These are phyloP conservation scores for Daldinia sp. DNA, from an alignment of 2,329 filamentous ascomycete genomes.

Conservation along the genomic window DNA sequence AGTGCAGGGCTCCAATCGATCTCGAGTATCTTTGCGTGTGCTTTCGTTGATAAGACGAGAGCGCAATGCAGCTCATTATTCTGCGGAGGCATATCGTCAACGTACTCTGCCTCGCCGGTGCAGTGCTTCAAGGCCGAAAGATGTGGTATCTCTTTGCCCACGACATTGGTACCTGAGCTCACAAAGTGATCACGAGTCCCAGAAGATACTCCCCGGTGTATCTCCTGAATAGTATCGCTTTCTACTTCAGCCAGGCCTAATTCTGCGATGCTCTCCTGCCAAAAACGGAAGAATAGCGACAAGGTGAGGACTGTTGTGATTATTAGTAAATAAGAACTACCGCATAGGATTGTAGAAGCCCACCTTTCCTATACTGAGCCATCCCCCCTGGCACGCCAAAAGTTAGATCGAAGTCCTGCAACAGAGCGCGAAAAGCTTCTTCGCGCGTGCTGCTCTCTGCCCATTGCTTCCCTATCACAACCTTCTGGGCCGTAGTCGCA, in stretches of 20 bases:
- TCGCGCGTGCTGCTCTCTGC: constrained; percentile 84
- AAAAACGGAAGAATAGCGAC: constrained; percentile 95
- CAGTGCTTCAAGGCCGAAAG: constrained; percentile 91
- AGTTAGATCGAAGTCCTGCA: constrained; percentile 84
- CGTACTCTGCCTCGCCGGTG: constrained; percentile 92
- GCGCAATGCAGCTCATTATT: constrained; percentile 89
- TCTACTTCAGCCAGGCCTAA: constrained; percentile 60
- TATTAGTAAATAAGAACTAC: constrained; percentile 14
- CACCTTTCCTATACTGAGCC: constrained; percentile 82
- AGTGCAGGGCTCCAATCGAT: constrained; percentile 81
- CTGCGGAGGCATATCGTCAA: constrained; percentile 87
- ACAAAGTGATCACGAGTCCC: constrained; percentile 81
- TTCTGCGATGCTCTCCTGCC: constrained; percentile 81
- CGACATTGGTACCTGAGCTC: constrained; percentile 77
- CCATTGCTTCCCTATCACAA: constrained; percentile 79
- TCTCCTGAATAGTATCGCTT: constrained; percentile 77
- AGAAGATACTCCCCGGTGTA: constrained; percentile 82
- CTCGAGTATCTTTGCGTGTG: constrained; percentile 84
- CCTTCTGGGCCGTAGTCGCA: constrained; percentile 79
- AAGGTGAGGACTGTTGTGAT: constrained; percentile 69
- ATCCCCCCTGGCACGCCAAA: constrained; percentile 95
- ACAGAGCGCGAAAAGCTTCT: constrained; percentile 84
- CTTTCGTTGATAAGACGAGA: constrained; percentile 86
- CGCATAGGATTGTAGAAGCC: not conserved
- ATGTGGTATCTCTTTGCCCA: constrained; percentile 85